These are phyloP conservation scores for Penicillium verrucosum DNA, from an alignment of 2,329 filamentous ascomycete genomes.

Conservation along the genomic window DNA sequence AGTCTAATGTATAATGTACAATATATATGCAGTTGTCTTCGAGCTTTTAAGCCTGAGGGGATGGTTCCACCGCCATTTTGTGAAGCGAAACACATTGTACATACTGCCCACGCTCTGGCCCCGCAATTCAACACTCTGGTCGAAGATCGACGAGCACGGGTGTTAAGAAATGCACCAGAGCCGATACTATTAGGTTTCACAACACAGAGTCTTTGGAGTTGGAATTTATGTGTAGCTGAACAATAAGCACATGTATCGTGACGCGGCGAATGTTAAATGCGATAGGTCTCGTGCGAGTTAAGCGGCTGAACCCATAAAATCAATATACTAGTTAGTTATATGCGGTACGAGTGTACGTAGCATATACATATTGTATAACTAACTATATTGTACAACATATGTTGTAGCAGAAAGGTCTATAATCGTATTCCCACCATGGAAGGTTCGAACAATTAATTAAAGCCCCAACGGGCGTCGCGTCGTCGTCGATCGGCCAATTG, in stretches of 20 bases:
- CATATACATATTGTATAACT: background rate
- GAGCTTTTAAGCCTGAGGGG: background rate
- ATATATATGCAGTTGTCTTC: background rate
- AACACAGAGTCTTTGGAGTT: constrained; percentile 3
- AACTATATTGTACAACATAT: background rate
- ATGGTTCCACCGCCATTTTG: constrained; percentile 12
- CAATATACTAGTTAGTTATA: background rate
- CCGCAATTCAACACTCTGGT: constrained; percentile 13
- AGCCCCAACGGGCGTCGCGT: constrained; percentile 8
- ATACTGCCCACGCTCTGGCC: constrained; percentile 8
- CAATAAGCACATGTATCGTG: constrained; percentile 11
- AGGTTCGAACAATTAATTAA: constrained; percentile 5
- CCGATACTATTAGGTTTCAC: background rate
- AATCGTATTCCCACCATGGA: background rate
- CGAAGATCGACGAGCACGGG: constrained; percentile 15
- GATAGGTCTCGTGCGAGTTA: constrained; percentile 15
- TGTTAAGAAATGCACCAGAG: background rate
- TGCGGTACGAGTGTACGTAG: background rate
- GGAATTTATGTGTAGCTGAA: constrained; percentile 11
- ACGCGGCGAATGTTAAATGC: constrained; percentile 16
- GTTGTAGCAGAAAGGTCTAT: background rate
- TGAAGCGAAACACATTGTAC: background rate
- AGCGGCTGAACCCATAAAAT: background rate
- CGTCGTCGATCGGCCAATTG: constrained; percentile 9
- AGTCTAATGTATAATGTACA: background rate